Conservation (phyloP, 257 asterid species). For the Eucommia ulmoides region DNA sequence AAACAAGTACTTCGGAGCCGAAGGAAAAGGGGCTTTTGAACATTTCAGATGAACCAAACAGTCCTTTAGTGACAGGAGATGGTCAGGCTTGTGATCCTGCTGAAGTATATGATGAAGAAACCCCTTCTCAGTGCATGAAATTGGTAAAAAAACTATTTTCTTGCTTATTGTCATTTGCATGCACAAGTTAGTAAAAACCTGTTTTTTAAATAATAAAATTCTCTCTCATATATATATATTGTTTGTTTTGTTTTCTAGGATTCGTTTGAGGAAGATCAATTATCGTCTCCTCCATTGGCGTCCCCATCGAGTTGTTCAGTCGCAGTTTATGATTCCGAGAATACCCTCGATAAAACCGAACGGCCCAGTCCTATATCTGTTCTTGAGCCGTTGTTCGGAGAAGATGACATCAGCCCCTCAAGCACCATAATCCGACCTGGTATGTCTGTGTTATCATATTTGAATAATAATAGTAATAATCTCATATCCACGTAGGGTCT, state of each 20-base stretch:
- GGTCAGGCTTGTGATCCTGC: conserved; percentile 15
- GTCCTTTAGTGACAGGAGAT: conserved; percentile 19
- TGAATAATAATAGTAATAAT: no score
- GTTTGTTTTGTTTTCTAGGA: conserved; percentile 16
- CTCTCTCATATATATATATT: not conserved
- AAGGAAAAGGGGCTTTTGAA: conserved; percentile 21
- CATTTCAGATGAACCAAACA: conserved; percentile 13
- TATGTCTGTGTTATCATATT: not conserved
- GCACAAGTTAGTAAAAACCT: not conserved
- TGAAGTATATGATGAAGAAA: conserved; percentile 14
- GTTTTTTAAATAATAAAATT: not conserved
- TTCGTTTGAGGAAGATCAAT: conserved; percentile 26
- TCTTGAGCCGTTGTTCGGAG: not conserved
- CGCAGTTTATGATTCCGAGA: not conserved
- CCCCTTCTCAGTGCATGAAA: not conserved
- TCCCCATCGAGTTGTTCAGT: not conserved
- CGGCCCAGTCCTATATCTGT: conserved; percentile 1
- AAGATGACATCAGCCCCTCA: not conserved
- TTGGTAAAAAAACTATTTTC: not conserved
- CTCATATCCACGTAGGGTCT: no score
- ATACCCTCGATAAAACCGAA: not conserved
- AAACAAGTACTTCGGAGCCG: conserved; percentile 11
- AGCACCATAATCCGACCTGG: not conserved
- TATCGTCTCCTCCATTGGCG: not conserved
- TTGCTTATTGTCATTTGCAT: not conserved